These are phyloP conservation scores for Blastocystis sp. DNA, from an alignment of 352 stramenopile species.

Conservation along the genomic window DNA sequence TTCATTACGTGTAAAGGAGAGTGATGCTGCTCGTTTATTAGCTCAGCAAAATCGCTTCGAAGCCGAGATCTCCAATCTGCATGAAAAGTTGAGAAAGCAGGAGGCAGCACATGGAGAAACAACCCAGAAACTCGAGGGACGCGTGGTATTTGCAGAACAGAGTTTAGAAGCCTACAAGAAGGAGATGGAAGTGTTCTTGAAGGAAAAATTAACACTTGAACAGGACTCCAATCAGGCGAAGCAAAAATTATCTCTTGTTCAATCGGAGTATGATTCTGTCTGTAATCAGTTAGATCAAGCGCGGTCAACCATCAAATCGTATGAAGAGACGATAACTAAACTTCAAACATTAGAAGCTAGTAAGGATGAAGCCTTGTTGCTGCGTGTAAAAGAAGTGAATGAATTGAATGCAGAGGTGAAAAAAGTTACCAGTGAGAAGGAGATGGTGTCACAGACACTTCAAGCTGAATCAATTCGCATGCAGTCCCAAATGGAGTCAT, in stretches of 20 bases:
- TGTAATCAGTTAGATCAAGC: neutral
- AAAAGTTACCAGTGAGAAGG: neutral
- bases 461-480: neutral
- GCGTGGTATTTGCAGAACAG: slow-evolving; percentile 12
- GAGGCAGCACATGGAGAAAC: neutral
- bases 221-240: neutral
- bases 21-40: neutral
- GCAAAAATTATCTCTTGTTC: neutral
- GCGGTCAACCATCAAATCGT: neutral
- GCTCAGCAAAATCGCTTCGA: neutral
- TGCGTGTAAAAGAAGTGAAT: neutral
- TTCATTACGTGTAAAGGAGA: neutral
- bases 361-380: neutral
- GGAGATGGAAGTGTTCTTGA: slow-evolving; percentile 15
- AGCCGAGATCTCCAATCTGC: neutral
- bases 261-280: neutral
- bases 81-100: neutral
- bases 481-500: slow-evolving; percentile 26
- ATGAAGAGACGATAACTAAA: slow-evolving; percentile 9
- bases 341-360: neutral
- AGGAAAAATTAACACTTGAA: neutral
- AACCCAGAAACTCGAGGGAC: neutral
- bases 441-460: neutral
- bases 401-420: neutral
- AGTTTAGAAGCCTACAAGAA: slow-evolving; percentile 56